Conservation (phyloP, 2,329 filamentous ascomycete species). For the Aureobasidium vineae region DNA sequence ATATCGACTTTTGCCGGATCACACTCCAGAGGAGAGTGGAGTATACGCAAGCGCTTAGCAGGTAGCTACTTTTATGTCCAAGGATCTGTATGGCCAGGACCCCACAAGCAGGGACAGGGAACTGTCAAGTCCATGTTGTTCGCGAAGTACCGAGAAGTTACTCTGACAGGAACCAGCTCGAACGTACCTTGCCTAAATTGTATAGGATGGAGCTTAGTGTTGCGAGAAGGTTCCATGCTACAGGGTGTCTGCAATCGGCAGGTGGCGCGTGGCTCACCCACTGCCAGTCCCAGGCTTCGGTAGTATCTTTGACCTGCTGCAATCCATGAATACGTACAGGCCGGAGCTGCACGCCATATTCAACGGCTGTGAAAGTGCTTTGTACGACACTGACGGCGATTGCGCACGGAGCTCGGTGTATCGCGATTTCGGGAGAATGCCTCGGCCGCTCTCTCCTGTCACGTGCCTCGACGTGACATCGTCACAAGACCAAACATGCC, state of each 20-base stretch:
- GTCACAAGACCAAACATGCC: not conserved
- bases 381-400: not conserved
- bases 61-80: not conserved
- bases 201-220: not conserved
- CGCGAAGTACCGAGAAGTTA: constrained; percentile 1
- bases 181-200: not conserved
- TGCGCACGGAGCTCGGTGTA: not conserved
- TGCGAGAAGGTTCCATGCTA: constrained; percentile 2
- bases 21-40: not conserved
- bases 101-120: not conserved
- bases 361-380: not conserved
- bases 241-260: not conserved
- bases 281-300: not conserved
- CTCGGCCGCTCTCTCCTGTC: not conserved
- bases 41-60: not conserved
- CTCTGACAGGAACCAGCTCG: constrained; percentile 2
- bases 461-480: not conserved
- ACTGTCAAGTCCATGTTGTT: not conserved
- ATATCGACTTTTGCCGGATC: not conserved
- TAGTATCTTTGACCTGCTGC: not conserved
- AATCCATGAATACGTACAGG: not conserved
- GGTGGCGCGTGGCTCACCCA: not conserved
- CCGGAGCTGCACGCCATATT: not conserved
- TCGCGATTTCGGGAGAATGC: not conserved
- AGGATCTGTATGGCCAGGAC: not conserved